A percentile compares a stretch with the other conserved stretches of the same genome.
Conservation (phyloP, 2,329 filamentous ascomycete genomes). For the Cladophialophora carrionii region DNA sequence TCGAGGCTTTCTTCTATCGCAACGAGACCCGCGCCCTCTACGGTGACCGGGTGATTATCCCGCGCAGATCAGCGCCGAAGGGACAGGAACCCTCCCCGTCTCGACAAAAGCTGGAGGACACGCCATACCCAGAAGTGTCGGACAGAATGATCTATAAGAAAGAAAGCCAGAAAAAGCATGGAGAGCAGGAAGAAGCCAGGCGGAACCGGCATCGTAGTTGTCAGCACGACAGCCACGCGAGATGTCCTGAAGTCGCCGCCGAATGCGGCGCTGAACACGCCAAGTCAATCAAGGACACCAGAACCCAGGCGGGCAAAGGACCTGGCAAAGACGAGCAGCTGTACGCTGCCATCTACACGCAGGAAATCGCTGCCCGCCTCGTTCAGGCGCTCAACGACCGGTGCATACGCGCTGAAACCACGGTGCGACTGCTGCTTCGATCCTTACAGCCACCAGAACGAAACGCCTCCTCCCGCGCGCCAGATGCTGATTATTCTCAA, state of each 20-base stretch:
- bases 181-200: conserved; percentile 24
- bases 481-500: not conserved
- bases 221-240: conserved; percentile 26
- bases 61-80: conserved; percentile 7
- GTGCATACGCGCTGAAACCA: conserved; percentile 21
- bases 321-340: conserved; percentile 36
- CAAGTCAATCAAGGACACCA: conserved; percentile 16
- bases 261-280: conserved; percentile 23
- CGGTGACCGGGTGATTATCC: conserved; percentile 19
- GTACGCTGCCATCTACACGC: conserved; percentile 28
- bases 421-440: conserved; percentile 18
- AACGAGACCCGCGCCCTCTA: conserved; percentile 22
- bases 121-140: not conserved
- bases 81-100: not conserved
- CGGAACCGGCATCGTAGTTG: conserved; percentile 29
- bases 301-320: conserved; percentile 25
- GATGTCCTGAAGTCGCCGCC: conserved; percentile 23
- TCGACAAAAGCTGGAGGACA: conserved; percentile 1
- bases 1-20: conserved; percentile 21
- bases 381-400: conserved; percentile 30
- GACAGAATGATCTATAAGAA: conserved; percentile 4
- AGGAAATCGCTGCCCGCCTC: conserved; percentile 26
- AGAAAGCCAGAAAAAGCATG: conserved; percentile 18
- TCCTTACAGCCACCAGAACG: not conserved
- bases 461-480: not conserved